Conservation (phyloP, 2,329 filamentous ascomycete genomes). For the Septoria linicola region DNA sequence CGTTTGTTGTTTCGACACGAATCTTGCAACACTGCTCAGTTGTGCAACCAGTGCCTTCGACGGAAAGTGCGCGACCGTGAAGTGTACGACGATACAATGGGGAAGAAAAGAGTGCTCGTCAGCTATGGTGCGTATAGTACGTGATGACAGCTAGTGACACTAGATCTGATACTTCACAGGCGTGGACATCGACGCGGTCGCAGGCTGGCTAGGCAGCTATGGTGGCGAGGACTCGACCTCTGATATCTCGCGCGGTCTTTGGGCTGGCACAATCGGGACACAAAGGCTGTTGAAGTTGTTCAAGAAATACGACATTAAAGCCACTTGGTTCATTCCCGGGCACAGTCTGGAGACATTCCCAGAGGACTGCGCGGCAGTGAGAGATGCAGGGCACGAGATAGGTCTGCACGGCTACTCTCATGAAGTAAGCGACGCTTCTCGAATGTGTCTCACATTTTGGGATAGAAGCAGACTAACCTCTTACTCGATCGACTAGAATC, state of each 20-base stretch:
- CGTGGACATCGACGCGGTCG: conserved; percentile 70
- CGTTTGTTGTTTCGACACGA: no score
- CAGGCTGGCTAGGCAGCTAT: conserved; percentile 72
- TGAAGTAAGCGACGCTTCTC: conserved; percentile 42
- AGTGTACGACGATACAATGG: conserved; percentile 22
- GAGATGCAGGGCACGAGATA: conserved; percentile 63
- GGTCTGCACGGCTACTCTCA: conserved; percentile 70
- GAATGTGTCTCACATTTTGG: no score
- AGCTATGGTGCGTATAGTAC: conserved; percentile 28
- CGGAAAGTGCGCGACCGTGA: no score
- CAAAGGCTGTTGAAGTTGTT: conserved; percentile 67
- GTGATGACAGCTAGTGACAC: background rate
- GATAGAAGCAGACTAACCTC: no score
- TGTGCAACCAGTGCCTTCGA: no score
- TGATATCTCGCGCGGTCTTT: conserved; percentile 68
- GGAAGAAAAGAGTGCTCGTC: conserved; percentile 31
- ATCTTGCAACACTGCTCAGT: no score
- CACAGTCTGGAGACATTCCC: conserved; percentile 64
- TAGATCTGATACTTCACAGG: conserved; percentile 14
- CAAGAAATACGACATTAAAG: conserved; percentile 67
- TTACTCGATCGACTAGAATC: conserved; percentile 47
- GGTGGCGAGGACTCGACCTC: conserved; percentile 68
- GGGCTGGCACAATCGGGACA: conserved; percentile 64
- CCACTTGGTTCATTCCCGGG: conserved; percentile 63
- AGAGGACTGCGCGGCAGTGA: conserved; percentile 59